Evolutionary conservation across 2,329 filamentous ascomycete species (phyloP), one percentile per base, ranked within the genome.

Genomic region (Grosmannia serpens): DNA sequence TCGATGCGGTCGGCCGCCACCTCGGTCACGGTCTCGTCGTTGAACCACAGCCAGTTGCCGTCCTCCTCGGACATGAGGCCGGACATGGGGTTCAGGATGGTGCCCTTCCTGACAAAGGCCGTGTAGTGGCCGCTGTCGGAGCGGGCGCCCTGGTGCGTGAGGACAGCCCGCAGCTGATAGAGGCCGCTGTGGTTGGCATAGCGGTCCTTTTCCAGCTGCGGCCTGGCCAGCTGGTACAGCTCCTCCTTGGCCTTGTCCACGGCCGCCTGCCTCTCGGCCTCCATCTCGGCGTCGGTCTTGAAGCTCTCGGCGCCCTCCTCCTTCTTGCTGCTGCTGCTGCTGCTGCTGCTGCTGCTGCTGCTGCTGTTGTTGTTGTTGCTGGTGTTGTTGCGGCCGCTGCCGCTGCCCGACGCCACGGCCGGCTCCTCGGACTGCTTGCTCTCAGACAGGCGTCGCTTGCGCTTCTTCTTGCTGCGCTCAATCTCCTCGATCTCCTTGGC

Each of bases 1-100:
- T 92, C 88, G 64, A 99, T 95, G 77, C 95, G 94, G 66, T 97
- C 92, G 29, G 83, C 78, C 20, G 89, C 84, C 31, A 99, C 94
- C 75, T 99, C 94, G 17, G 87, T 85, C 38, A 99, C 94, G 76
- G 91, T 95, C 70, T 99, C 92, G 67, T 99, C 94, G 72, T 99
- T 97, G 80, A 99, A 99, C 92, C 94, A 99, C 92, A 94, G 99
- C 94, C 94, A 99, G 67, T 91, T 96, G 65, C 89, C 91, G 68
- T 95, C 90, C 69, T 95, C 90, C 67, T 88, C 84, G 57, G 82
- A 84, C 67, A 83, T 78, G 76, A 90, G 89, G 64, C 89, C 90
- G 24, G 86, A 89, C 67, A 85, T 83, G 20, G 86, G 79, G 65
- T 95, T 88, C 59, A 89, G 74, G 11, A 77, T 74, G 0, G 82